Evolutionary conservation across 2,329 filamentous ascomycete species (phyloP), one percentile per base, ranked within the genome.

Genomic region (Emmonsiellopsis sp.): DNA sequence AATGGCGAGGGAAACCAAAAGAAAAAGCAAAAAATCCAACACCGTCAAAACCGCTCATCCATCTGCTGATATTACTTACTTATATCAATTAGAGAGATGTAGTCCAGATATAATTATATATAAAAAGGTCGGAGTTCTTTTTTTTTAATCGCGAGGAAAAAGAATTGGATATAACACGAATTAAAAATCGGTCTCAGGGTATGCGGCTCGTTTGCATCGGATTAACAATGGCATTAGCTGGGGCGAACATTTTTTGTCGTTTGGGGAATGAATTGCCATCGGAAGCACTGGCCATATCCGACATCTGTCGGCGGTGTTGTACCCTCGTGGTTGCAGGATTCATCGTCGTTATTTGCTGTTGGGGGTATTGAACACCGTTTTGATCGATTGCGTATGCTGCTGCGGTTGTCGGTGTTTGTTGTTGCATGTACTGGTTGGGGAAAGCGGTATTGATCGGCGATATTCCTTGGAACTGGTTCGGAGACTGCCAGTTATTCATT

Each of bases 401-500:
- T 32, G 52, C 49, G 11, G 52, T 49, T 53, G 54, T 53, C 5
- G 49, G 62, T 56, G 39, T 48, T 39, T 48, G 65, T 54, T 49
- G 66, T 62, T 27, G 61, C 61, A 59, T 67, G 55, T 73, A 74
- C 54, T 70, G 69, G 36, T 68, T 65, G 55, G 62, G 75, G 61
- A 64, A 74, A 61, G 58, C 77, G 62, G 74, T 73, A 53, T 73
- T 74, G 6, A 80, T 77, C 1, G 82, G 76, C 8, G 80, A 78
- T 45, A 83, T 79, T 39, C 77, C 79, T 11, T 79, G 72, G 44
- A 82, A 74, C 54, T 80, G 77, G 47, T 74, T 75, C 0, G 82
- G 82, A 9, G 82, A 84, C 62, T 84, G 81, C 82, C 82, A 85
- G 58, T 80, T 83, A 61, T 74, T 82, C 55, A 74, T 75, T 7